Evolutionary conservation across 305 asterid species (phyloP).

Genomic region (Fraxinus ornus): DNA sequence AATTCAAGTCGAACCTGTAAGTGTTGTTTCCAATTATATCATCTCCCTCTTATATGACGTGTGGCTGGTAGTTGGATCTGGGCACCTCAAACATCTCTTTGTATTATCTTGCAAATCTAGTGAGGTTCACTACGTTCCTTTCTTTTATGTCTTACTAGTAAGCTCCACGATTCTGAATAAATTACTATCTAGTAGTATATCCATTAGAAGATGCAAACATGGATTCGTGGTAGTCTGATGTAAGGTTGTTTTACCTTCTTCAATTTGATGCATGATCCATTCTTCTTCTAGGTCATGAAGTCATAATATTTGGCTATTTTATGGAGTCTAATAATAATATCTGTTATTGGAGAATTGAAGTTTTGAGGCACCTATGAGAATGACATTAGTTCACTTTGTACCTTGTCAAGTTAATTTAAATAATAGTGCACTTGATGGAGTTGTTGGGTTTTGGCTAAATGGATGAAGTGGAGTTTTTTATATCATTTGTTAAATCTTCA

Average conservation of each 20-base stretch:
- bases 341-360: not conserved
- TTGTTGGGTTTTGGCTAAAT: not conserved
- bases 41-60: not conserved
- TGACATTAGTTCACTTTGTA: not conserved
- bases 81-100: not conserved
- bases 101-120: constrained; percentile 11
- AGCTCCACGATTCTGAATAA: not conserved
- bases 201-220: not conserved
- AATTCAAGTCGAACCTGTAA: constrained; percentile 89
- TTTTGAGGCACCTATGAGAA: not conserved
- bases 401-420: constrained; percentile 3
- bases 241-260: not conserved
- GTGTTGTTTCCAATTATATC: constrained; percentile 18
- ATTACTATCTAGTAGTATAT: not conserved
- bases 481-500: not conserved
- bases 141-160: not conserved
- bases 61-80: constrained; percentile 10
- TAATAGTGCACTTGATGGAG: not conserved
- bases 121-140: not conserved
- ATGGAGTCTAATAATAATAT: not conserved
- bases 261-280: not conserved
- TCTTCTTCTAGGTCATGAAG: not conserved
- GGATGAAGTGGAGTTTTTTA: not conserved
- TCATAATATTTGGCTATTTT: not conserved
- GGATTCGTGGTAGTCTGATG: not conserved